Evolutionary conservation across 2,329 filamentous ascomycete genomes (phyloP), one percentile per base, ranked within the genome.

Genomic region (Stagonosporopsis chrysanthemi): DNA sequence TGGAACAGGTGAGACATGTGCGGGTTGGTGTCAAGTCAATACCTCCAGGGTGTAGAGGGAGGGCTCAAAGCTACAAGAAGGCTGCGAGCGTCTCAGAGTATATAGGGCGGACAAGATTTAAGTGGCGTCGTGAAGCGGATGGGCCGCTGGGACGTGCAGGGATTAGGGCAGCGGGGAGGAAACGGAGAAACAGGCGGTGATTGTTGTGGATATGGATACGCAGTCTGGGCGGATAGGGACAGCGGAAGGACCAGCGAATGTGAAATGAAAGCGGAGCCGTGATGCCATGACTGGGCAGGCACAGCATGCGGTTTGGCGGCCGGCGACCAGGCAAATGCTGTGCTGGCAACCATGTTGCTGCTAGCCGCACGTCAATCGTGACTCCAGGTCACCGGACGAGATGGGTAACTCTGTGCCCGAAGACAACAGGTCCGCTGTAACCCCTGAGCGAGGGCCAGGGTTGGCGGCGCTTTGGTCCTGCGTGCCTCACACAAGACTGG

Each of bases 21-120:
- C 63, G 60, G 62, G 60, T 56, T 62, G 59, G 68, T 52, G 62
- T 66, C 62, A 65, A 58, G 55, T 57, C 63, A 69, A 61, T 66
- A 67, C 43, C 54, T 57, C 61, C 58, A 67, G 63, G 65, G 67
- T 60, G 55, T 61, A 66, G 68, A 65, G 64, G 64, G 42, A 59
- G 52, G 42, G 42, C 29, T 44, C 42, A 44, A 44, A 36, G 45
- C 40, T 49, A 53, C 31, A 50, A 58, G 35, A 38, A 36, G 60
- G 65, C 67, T 61, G 69, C 67, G 70, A 70, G 70, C 67, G 71
- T 74, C 68, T 69, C 64, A 69, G 67, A 67, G 68, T 74, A 75
- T 74, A 75, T 73, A 74, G 65, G 65, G 61, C 68, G 64, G 63
- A 67, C 69, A 73, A 75, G 72, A 75, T 75, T 75, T 73, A 64